Conservation (phyloP, 2,329 filamentous ascomycete species). For the Curvularia hawaiiensis region DNA sequence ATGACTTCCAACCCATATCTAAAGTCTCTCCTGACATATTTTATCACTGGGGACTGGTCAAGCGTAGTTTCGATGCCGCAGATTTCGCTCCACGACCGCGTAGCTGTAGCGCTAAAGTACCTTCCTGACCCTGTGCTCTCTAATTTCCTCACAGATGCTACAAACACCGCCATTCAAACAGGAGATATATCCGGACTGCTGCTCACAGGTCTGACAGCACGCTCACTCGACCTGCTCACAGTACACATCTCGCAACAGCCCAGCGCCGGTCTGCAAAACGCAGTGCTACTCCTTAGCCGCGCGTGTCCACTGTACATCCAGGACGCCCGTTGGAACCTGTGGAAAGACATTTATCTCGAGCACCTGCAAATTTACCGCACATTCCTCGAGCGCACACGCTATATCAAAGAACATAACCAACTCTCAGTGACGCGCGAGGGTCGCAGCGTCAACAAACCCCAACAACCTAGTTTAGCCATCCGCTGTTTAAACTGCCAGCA, state of each 20-base stretch:
- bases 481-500: slow-evolving; percentile 76
- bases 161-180: slow-evolving; percentile 63
- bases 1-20: slow-evolving; percentile 77
- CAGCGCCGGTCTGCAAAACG: slow-evolving; percentile 71
- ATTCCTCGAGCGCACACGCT: slow-evolving; percentile 77
- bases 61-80: slow-evolving; percentile 74
- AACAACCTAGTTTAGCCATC: slow-evolving; percentile 70
- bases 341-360: slow-evolving; percentile 77
- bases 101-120: slow-evolving; percentile 75
- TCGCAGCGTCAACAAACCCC: slow-evolving; percentile 65
- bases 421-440: slow-evolving; percentile 68
- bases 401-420: slow-evolving; percentile 76
- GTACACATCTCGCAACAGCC: slow-evolving; percentile 76
- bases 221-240: slow-evolving; percentile 74
- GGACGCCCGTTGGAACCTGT: slow-evolving; percentile 75
- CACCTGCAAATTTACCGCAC: slow-evolving; percentile 71
- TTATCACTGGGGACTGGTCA: slow-evolving; percentile 77
- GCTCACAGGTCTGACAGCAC: slow-evolving; percentile 76
- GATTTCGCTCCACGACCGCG: slow-evolving; percentile 74
- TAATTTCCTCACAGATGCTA: slow-evolving; percentile 57
- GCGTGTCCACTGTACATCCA: slow-evolving; percentile 77
- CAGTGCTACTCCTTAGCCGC: slow-evolving; percentile 74
- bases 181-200: slow-evolving; percentile 80
- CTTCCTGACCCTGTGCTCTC: slow-evolving; percentile 60
- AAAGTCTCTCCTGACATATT: slow-evolving; percentile 77